These are phyloP conservation scores for Pleurotus tuber-regium DNA, from an alignment of 768 basidiomycete species.

Conservation along the genomic window DNA sequence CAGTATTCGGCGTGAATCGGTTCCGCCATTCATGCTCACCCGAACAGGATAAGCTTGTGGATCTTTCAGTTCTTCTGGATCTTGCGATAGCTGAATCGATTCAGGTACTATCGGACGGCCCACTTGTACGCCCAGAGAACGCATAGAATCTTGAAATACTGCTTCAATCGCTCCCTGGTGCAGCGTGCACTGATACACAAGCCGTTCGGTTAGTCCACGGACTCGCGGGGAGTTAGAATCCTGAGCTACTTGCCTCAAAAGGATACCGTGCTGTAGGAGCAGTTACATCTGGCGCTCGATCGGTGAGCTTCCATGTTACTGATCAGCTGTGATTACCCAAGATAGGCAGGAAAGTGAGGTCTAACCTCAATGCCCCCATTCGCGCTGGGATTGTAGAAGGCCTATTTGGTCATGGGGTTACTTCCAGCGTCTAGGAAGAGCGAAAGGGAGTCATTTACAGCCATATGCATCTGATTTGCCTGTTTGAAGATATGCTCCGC, in stretches of 20 bases:
- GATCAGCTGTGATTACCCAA: not conserved
- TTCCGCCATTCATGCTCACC: slow-evolving; percentile 21
- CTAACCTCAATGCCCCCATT: slow-evolving; percentile 62
- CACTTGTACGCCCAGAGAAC: slow-evolving; percentile 42
- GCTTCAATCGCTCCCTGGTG: slow-evolving; percentile 65
- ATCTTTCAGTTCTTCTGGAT: slow-evolving; percentile 39
- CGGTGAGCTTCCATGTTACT: slow-evolving; percentile 45
- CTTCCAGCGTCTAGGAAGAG: not conserved
- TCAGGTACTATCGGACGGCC: slow-evolving; percentile 48
- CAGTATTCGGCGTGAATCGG: not conserved
- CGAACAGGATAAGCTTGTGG: slow-evolving; percentile 35
- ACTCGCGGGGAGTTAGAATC: not conserved
- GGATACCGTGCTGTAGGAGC: slow-evolving; percentile 66
- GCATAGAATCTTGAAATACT: slow-evolving; percentile 58
- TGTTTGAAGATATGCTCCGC: slow-evolving; percentile 61
- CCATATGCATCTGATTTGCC: slow-evolving; percentile 68
- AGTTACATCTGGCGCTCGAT: slow-evolving; percentile 59
- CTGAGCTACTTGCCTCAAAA: slow-evolving; percentile 50
- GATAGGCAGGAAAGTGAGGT: not conserved
- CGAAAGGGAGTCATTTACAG: slow-evolving; percentile 40
- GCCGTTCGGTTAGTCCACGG: not conserved
- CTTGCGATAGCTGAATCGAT: slow-evolving; percentile 44
- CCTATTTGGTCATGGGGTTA: slow-evolving; percentile 33
- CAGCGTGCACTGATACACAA: slow-evolving; percentile 30
- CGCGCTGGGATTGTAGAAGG: slow-evolving; percentile 69